Conservation (phyloP, 257 asterid species). For the Lavandula angustifolia region DNA sequence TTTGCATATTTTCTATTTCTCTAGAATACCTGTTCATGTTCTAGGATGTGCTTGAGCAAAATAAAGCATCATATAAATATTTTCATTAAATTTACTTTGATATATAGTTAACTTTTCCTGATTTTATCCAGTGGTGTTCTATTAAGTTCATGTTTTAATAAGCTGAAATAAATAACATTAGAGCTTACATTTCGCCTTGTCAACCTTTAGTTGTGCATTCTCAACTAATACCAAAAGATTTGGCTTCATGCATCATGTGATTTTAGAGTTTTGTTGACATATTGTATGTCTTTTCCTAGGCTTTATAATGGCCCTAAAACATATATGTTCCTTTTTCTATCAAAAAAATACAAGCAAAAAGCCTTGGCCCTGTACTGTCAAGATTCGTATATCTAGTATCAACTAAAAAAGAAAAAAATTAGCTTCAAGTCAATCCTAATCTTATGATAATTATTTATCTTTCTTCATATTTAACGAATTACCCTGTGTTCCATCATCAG, state of each 20-base stretch:
- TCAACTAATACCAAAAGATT: neutral
- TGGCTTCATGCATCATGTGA: neutral
- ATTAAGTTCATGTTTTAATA: neutral
- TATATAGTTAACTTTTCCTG: neutral
- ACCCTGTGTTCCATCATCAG: conserved; percentile 40
- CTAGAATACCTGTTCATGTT: neutral
- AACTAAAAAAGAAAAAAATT: neutral
- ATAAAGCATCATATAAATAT: neutral
- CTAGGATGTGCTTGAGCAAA: neutral
- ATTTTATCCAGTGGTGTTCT: too few species aligned
- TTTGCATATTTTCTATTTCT: neutral
- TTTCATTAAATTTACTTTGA: neutral
- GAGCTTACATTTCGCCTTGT: neutral
- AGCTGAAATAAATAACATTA: neutral
- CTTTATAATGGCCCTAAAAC: neutral
- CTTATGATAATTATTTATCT: neutral
- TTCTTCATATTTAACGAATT: conserved; percentile 5
- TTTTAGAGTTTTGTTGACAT: too few species aligned
- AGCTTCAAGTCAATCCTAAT: neutral
- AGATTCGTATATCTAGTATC: neutral
- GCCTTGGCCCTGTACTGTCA: too few species aligned
- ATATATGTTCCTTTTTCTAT: too few species aligned
- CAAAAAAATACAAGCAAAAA: too few species aligned
- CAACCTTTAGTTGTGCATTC: neutral
- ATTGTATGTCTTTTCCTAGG: neutral